Evolutionary conservation across 148 eudicot species (phyloP).

Genomic region (Mesembryanthemum crystallinum): DNA sequence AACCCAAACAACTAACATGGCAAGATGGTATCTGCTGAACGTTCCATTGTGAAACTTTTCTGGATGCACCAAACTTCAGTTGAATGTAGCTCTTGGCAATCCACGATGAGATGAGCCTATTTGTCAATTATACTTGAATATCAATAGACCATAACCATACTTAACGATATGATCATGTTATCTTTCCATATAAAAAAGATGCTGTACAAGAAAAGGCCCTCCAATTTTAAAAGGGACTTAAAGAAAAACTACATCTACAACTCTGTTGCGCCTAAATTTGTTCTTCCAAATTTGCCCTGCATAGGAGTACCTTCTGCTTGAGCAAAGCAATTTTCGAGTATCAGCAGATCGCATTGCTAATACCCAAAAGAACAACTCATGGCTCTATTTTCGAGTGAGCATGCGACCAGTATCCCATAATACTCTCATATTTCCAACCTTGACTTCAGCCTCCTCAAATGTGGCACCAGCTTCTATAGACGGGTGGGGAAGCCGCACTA

Average conservation of each 20-base stretch:
- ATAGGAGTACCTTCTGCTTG: neutral
- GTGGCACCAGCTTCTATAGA: conserved; percentile 45
- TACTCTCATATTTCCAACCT: conserved; percentile 52
- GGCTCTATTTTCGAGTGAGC: conserved; percentile 1
- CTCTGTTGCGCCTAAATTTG: neutral
- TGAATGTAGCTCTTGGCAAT: too few relatives aligned
- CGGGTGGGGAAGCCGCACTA: conserved; percentile 50
- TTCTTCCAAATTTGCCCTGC: neutral
- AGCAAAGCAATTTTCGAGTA: neutral
- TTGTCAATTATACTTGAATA: too few relatives aligned
- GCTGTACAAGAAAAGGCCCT: conserved; percentile 24
- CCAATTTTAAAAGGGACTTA: neutral
- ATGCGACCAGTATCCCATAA: conserved; percentile 65
- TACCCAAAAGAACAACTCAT: neutral
- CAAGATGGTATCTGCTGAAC: too few relatives aligned
- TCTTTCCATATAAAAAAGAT: neutral
- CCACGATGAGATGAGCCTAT: too few relatives aligned
- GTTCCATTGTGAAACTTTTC: too few relatives aligned
- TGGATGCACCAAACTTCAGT: too few relatives aligned
- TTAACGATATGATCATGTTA: neutral
- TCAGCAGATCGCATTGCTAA: neutral
- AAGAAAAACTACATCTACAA: neutral
- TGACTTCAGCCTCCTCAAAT: conserved; percentile 53
- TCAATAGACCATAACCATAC: neutral
- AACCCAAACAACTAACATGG: too few relatives aligned